A percentile compares a stretch with the other conserved stretches of the same genome.
Evolutionary conservation across 2,329 filamentous ascomycete species (phyloP).

Genomic region (Didymella lethalis): DNA sequence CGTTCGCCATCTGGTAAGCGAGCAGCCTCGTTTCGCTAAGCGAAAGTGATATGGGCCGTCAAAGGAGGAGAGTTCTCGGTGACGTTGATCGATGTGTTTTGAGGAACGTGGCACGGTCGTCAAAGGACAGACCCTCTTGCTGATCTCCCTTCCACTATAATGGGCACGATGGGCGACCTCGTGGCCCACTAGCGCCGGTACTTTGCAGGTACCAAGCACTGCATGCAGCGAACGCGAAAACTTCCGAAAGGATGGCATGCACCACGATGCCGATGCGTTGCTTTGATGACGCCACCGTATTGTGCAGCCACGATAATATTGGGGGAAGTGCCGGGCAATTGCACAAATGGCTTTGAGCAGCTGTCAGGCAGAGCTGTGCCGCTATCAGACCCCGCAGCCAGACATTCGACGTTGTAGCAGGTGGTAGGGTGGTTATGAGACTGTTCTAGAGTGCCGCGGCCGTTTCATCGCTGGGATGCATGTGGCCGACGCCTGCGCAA

Average conservation of each 20-base stretch:
- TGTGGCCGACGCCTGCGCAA: constrained; percentile 14
- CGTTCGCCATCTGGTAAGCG: constrained; percentile 6
- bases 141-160: constrained; percentile 11
- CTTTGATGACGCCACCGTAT: neutral
- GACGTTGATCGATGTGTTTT: constrained; percentile 2
- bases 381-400: constrained; percentile 15
- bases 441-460: constrained; percentile 22
- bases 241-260: constrained; percentile 4
- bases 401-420: constrained; percentile 16
- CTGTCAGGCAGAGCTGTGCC: constrained; percentile 4
- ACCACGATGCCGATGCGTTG: neutral
- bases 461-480: constrained; percentile 21
- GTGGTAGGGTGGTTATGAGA: constrained; percentile 11
- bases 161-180: constrained; percentile 11
- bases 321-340: neutral
- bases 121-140: constrained; percentile 7
- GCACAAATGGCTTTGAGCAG: constrained; percentile 15
- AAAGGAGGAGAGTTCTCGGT: constrained; percentile 8
- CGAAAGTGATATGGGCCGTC: neutral
- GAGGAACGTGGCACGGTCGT: constrained; percentile 8
- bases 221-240: constrained; percentile 16
- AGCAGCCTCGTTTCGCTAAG: constrained; percentile 3
- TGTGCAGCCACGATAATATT: neutral
- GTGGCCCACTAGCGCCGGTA: constrained; percentile 22
- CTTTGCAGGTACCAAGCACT: constrained; percentile 4